Conservation (phyloP, 139 green algal species). For the Zygnema circumcarinatum region DNA sequence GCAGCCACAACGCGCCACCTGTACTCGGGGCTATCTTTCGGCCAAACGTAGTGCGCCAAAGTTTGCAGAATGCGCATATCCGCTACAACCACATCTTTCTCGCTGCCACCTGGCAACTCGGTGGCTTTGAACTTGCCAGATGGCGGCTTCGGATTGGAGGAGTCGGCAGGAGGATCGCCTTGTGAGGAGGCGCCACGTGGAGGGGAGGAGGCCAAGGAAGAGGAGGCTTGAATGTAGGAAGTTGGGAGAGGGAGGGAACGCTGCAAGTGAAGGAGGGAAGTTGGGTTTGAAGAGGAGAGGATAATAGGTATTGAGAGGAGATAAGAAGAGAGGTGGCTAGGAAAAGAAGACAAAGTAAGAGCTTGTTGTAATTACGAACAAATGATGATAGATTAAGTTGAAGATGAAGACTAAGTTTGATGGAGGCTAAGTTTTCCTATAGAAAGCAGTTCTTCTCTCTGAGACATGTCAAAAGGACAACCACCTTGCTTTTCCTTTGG, state of each 20-base stretch:
- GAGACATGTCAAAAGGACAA: not conserved
- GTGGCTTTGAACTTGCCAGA: not conserved
- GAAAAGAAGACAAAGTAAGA: not conserved
- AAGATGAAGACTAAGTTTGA: not conserved
- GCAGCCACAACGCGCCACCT: constrained; percentile 20
- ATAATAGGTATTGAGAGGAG: too few species aligned
- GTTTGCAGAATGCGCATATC: constrained; percentile 45
- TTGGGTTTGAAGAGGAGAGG: not conserved
- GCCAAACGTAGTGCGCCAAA: constrained; percentile 51
- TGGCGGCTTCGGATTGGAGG: not conserved
- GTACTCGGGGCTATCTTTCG: constrained; percentile 50
- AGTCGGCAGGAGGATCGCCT: not conserved
- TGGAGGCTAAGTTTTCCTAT: not conserved
- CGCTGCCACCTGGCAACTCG: not conserved
- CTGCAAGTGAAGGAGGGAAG: not conserved
- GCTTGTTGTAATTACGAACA: not conserved
- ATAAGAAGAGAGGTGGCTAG: not conserved
- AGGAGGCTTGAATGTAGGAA: not conserved
- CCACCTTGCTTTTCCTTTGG: not conserved
- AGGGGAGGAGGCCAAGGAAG: not conserved
- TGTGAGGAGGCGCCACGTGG: not conserved
- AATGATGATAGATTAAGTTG: not conserved
- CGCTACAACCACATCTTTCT: constrained; percentile 30
- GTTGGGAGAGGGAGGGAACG: not conserved
- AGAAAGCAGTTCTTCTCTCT: not conserved